Evolutionary conservation across 495 filamentous ascomycete genomes (phyloP).

Genomic region (Annulohypoxylon nitens): DNA sequence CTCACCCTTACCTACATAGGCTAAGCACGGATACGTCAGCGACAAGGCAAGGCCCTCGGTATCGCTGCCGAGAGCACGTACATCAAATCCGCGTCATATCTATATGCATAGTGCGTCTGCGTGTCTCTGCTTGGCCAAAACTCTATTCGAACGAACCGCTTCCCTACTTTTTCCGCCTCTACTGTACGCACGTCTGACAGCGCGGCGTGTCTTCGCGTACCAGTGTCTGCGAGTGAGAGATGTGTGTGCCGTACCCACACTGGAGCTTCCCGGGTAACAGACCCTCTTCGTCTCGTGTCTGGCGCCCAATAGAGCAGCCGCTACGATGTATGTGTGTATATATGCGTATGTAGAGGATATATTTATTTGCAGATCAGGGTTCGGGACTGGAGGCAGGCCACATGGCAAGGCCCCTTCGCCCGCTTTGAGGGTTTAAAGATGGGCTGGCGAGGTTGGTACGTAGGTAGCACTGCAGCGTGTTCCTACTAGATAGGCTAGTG

Average conservation of each 20-base stretch:
- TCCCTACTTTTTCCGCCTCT: not conserved
- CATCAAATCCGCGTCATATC: conserved; percentile 38
- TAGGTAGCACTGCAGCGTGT: conserved; percentile 42
- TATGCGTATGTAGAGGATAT: conserved; percentile 32
- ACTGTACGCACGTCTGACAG: conserved; percentile 9
- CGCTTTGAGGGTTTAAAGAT: conserved; percentile 20
- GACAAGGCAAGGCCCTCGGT: conserved; percentile 28
- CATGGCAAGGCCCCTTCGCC: conserved; percentile 43
- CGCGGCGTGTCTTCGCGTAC: not conserved
- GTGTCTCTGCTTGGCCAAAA: conserved; percentile 42
- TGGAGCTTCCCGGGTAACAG: conserved; percentile 25
- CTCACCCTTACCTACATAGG: conserved; percentile 11
- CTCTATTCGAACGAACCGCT: conserved; percentile 47
- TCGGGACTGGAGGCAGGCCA: conserved; percentile 37
- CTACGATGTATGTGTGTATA: conserved; percentile 15
- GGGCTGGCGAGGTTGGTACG: conserved; percentile 27
- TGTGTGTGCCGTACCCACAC: conserved; percentile 33
- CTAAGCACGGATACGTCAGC: conserved; percentile 36
- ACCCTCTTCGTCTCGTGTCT: conserved; percentile 21
- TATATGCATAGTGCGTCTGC: conserved; percentile 29
- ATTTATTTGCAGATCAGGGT: conserved; percentile 48
- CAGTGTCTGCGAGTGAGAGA: not conserved
- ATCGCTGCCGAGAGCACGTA: conserved; percentile 45
- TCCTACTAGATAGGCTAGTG: conserved; percentile 41
- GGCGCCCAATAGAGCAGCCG: conserved; percentile 36